Evolutionary conservation across 331 rosid genomes (phyloP).

Genomic region (Erythrophleum ivorense): DNA sequence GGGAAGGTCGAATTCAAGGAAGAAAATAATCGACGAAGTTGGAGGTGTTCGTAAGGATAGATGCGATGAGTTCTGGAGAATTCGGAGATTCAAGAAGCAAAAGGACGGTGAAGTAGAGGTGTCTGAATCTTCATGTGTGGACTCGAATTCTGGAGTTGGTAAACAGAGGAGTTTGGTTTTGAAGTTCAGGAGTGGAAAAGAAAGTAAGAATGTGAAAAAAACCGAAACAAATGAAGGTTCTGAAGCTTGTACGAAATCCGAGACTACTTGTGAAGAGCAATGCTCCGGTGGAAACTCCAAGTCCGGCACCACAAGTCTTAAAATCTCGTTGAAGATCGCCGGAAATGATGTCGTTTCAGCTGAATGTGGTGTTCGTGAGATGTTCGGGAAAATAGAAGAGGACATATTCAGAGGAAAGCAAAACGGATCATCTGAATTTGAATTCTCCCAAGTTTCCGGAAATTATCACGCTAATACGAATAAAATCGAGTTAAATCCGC

Average conservation of each 20-base stretch:
- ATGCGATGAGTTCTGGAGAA: conserved; percentile 26
- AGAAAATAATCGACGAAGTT: conserved; percentile 34
- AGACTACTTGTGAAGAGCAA: conserved; percentile 50
- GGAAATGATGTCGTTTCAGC: conserved; percentile 53
- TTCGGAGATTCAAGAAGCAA: conserved; percentile 42
- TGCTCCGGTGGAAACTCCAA: conserved; percentile 25
- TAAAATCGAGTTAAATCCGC: conserved; percentile 48
- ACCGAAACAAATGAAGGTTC: conserved; percentile 49
- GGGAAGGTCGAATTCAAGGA: conserved; percentile 41
- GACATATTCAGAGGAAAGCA: conserved; percentile 34
- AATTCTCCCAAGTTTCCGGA: conserved; percentile 43
- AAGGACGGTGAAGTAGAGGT: conserved; percentile 54
- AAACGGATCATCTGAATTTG: conserved; percentile 62
- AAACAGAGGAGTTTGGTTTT: conserved; percentile 48
- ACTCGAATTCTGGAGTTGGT: conserved; percentile 60
- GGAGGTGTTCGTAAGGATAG: conserved; percentile 17
- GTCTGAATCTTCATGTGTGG: conserved; percentile 84
- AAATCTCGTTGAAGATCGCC: conserved; percentile 36
- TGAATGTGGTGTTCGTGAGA: conserved; percentile 47
- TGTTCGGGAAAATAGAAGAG: conserved; percentile 39
- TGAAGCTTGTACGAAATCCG: conserved; percentile 49
- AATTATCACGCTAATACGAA: conserved; percentile 39
- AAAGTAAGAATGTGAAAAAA: conserved; percentile 32
- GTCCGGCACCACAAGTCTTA: conserved; percentile 35
- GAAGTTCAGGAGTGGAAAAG: conserved; percentile 48